Evolutionary conservation across 257 asterid species (phyloP).

Genomic region (Paraleonurus japonicus): DNA sequence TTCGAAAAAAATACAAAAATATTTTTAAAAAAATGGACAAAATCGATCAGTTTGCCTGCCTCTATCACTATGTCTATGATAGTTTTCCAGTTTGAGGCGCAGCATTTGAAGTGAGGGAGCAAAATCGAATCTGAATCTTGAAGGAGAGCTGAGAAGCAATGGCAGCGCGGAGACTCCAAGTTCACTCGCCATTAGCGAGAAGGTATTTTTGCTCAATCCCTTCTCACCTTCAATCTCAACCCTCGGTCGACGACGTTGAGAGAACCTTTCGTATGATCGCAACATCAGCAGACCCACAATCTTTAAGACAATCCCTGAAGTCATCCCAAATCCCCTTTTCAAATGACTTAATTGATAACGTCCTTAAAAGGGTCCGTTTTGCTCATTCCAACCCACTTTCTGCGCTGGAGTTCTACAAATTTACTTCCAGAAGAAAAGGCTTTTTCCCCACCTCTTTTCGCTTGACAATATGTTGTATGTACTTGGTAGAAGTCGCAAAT

Average conservation of each 20-base stretch:
- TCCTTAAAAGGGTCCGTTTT: constrained; percentile 79
- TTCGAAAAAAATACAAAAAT: too few species aligned
- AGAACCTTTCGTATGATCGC: constrained; percentile 52
- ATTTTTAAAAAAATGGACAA: too few species aligned
- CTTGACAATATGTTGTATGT: constrained; percentile 74
- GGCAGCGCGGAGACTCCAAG: constrained; percentile 13
- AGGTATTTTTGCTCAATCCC: constrained; percentile 33
- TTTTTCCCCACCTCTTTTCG: constrained; percentile 67
- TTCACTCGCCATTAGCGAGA: constrained; percentile 22
- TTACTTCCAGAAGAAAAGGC: constrained; percentile 45
- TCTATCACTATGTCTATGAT: too few species aligned
- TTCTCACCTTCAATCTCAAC: constrained; percentile 25
- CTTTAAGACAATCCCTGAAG: constrained; percentile 50
- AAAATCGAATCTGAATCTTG: too few species aligned
- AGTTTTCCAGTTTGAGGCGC: too few species aligned
- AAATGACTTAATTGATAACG: constrained; percentile 61
- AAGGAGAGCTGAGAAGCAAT: too few species aligned
- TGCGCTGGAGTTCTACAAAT: constrained; percentile 62
- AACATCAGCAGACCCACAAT: constrained; percentile 48
- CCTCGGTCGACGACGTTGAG: constrained; percentile 45
- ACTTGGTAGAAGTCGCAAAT: constrained; percentile 72
- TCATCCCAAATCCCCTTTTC: constrained; percentile 52
- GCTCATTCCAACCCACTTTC: constrained; percentile 77
- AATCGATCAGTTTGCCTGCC: too few species aligned
- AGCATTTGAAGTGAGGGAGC: too few species aligned